Base-by-base conservation (phyloP, 1,284 basidiomycete species). In the Naganishia cerealis region DNA sequence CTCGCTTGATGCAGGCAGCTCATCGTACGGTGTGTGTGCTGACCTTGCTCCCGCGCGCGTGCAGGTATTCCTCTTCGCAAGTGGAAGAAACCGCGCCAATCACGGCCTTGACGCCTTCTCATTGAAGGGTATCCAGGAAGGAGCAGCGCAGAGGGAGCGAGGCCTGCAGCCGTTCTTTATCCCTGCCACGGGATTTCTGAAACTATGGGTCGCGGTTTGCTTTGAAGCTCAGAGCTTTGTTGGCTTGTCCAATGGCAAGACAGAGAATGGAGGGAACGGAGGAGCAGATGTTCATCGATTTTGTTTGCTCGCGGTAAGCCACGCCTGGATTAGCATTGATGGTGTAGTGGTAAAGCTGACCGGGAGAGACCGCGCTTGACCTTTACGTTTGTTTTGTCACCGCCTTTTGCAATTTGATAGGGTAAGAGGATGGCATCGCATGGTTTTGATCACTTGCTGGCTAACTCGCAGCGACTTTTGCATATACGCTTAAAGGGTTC, bases 151-250 rank as follows among this genome's bases (percentile, higher is more conserved):
- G 12, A 46, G 9, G 3, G 53, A 42, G 13, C 43, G 61, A 15
- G 7, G 29, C 18, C 61, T 63, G 12, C 50, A 21, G 50, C 61
- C 61, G 8, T 54, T 63, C 39, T 63, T 54, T 38, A 40, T 66
- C 6, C 36, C 63, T 6, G 55, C 55, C 8, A 50, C 66, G 16
- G 66, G 55, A 2, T 61, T 67, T 26, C 50, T 67, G 12, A 67
- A 67, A 26, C 18, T 61, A 10, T 67, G 52, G 52, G 43, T 67
- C 18, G 56, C 29, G n/a, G 50, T 57, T 9, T 59, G 57, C 21
- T 67, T 53, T 55, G 50, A 43, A 29, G 36, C 57, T 40, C 66
- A 67, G 39, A 59, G 48, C 43, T 61, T 67, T 29, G 57, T 48
- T 18, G 66, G 66, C 16, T 9, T 67, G 13, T n/a, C 46, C 12